These are phyloP conservation scores for Scutellaria galericulata DNA, from an alignment of 257 asterid genomes.

Conservation along the genomic window DNA sequence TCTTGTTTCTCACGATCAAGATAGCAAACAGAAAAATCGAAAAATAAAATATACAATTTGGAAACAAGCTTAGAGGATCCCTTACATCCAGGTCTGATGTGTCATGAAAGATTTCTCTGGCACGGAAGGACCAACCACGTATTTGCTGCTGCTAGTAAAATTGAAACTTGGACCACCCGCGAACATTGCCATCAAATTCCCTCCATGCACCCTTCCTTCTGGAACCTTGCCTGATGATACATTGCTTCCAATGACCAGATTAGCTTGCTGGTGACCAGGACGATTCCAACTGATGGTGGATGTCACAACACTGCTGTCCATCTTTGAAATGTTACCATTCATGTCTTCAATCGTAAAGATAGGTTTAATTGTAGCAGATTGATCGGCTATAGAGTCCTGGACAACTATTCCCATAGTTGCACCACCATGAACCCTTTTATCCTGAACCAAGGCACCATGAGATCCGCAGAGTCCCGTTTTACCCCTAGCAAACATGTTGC, in stretches of 20 bases:
- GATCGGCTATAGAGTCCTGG: constrained; percentile 46
- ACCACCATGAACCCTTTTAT: constrained; percentile 86
- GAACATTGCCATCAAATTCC: constrained; percentile 74
- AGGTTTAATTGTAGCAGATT: constrained; percentile 46
- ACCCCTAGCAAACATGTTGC: constrained; percentile 76
- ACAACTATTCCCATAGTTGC: constrained; percentile 57
- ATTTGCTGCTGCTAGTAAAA: constrained; percentile 42
- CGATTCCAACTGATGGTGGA: constrained; percentile 42
- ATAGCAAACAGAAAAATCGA: constrained; percentile 36
- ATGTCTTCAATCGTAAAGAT: constrained; percentile 40
- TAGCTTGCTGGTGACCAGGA: constrained; percentile 37
- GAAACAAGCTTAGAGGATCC: constrained; percentile 30
- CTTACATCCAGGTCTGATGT: constrained; percentile 63
- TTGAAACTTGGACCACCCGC: constrained; percentile 44
- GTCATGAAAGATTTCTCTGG: constrained; percentile 48
- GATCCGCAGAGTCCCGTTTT: constrained; percentile 76
- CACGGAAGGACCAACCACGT: constrained; percentile 46
- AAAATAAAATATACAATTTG: constrained; percentile 19
- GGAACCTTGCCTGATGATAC: constrained; percentile 50
- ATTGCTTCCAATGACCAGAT: constrained; percentile 41
- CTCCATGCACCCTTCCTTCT: constrained; percentile 97
- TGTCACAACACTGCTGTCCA: constrained; percentile 40
- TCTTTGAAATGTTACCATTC: constrained; percentile 37
- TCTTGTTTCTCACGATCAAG: constrained; percentile 31
- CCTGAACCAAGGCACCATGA: constrained; percentile 81